Base-by-base conservation (phyloP, 768 basidiomycete species). In the Mycena alexandri region DNA sequence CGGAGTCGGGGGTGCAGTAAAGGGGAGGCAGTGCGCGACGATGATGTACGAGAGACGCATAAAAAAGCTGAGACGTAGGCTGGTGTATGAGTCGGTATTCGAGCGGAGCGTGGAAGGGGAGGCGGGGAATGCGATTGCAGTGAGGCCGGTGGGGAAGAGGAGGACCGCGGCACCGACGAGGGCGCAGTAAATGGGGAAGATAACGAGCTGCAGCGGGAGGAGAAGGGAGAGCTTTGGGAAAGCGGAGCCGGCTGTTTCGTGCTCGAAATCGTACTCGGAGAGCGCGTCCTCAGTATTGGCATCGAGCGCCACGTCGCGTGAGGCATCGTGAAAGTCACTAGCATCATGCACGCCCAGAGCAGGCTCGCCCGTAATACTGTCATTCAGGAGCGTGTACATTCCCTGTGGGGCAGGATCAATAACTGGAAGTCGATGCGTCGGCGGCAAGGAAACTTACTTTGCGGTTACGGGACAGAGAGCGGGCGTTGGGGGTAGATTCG, bases 111-210 rank as follows among this genome's bases (percentile, higher is more conserved):
- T 29, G 29, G 29, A 29, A 6, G 33, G 13, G 36, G 63, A 64
- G 33, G 65, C 66, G 24, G 70, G 66, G 54, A 71, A 71, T 9
- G 66, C 65, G 33, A 71, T 52, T 0, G 48, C n/a, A 24, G 41
- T 19, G 6, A 68, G 53, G 17, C 46, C 25, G 24, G 42, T 34
- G 24, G 66, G 70, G 29, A n/a, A 51, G 8, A 71, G 43, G 10
- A 71, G 53, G 25, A 71, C 67, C 21, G 46, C 33, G 17, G 47
- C 70, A 25, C 70, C 70, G 21, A 71, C 66, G 50, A 67, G 33
- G 36, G 38, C 38, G 41, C 58, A 58, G n/a, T 43, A 71, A 19
- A 44, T 10, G 53, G 70, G 70, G 22, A 71, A 65, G 12, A 67
- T 34, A 21, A 71, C 24, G 54, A 71, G 21, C 44, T 71, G 65